A percentile compares a stretch with the other conserved stretches of the same genome.
Evolutionary conservation across 1,284 basidiomycete genomes (phyloP).

Genomic region (Coriolopsis trogii): DNA sequence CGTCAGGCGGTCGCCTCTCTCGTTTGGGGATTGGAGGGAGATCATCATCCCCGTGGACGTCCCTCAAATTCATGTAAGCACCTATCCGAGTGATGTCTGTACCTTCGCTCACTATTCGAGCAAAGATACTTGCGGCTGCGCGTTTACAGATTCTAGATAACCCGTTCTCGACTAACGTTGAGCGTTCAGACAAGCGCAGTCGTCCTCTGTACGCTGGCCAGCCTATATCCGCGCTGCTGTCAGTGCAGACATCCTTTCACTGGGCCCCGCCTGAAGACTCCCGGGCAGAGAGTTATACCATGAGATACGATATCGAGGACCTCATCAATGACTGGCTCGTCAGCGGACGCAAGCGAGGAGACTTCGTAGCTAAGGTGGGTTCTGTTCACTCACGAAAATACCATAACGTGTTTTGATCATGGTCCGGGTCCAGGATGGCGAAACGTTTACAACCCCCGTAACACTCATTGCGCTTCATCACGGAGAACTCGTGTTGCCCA

Average conservation of each 20-base stretch:
- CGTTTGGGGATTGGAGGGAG: conserved; percentile 56
- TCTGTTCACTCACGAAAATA: neutral
- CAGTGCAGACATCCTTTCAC: conserved; percentile 70
- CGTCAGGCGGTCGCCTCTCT: conserved; percentile 41
- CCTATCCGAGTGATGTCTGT: too few relatives aligned
- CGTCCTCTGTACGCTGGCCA: conserved; percentile 75
- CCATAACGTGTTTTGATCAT: neutral
- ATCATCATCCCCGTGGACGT: conserved; percentile 83
- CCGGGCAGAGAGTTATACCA: conserved; percentile 47
- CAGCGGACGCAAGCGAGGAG: conserved; percentile 78
- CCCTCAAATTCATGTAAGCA: conserved; percentile 74
- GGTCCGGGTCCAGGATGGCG: conserved; percentile 51
- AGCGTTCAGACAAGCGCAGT: conserved; percentile 29
- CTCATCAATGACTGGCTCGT: conserved; percentile 80
- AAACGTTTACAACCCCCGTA: conserved; percentile 56
- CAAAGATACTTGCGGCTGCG: conserved; percentile 78
- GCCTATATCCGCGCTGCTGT: conserved; percentile 66
- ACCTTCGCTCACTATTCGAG: too few relatives aligned
- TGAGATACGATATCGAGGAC: conserved; percentile 80
- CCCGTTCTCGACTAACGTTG: conserved; percentile 25
- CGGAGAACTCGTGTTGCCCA: conserved; percentile 72
- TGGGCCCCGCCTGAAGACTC: conserved; percentile 61
- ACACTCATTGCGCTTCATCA: conserved; percentile 81
- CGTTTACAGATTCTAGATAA: conserved; percentile 51
- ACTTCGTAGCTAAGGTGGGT: conserved; percentile 69